A percentile compares a stretch with the other conserved stretches of the same genome.
These are phyloP conservation scores for Lasiosphaeria ovina DNA, from an alignment of 495 filamentous ascomycete genomes.

Conservation along the genomic window DNA sequence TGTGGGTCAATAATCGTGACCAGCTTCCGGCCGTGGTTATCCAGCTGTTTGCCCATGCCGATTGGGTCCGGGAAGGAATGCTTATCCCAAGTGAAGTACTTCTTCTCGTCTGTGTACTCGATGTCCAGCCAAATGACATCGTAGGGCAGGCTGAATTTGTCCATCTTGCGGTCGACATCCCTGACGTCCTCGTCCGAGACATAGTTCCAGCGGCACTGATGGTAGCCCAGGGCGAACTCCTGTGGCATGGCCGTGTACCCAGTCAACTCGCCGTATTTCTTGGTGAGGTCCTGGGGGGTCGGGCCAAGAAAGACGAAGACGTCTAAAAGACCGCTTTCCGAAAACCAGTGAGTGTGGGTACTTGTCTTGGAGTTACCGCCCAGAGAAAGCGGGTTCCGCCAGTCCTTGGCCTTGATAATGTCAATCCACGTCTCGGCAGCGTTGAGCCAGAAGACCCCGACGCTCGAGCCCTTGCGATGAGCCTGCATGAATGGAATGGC, in stretches of 20 bases:
- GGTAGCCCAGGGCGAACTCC: slow-evolving; percentile 87
- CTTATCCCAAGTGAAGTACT: slow-evolving; percentile 96
- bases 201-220: slow-evolving; percentile 99
- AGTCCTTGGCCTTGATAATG: slow-evolving; percentile 75
- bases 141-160: slow-evolving; percentile 91
- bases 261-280: slow-evolving; percentile 85
- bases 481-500: slow-evolving; percentile 97
- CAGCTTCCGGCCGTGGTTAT: slow-evolving; percentile 79
- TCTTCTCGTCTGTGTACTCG: slow-evolving; percentile 92
- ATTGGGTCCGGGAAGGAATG: slow-evolving; percentile 82
- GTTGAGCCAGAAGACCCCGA: slow-evolving; percentile 98
- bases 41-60: slow-evolving; percentile 83
- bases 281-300: slow-evolving; percentile 72
- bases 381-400: slow-evolving; percentile 73
- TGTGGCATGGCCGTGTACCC: slow-evolving; percentile 90
- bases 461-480: slow-evolving; percentile 86
- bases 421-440: slow-evolving; percentile 97
- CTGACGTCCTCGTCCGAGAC: slow-evolving; percentile 94
- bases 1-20: slow-evolving; percentile 96
- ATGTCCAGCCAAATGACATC: slow-evolving; percentile 99
- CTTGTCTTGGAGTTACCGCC: slow-evolving; percentile 64
- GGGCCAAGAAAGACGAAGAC: slow-evolving; percentile 93
- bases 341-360: slow-evolving; percentile 95
- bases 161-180: slow-evolving; percentile 93
- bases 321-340: slow-evolving; percentile 84